A percentile compares a stretch with the other conserved stretches of the same genome.
phyloP scores from a whole-genome alignment of 2,329 filamentous ascomycete genomes.

The Pyrenochaeta sp. region DNA sequence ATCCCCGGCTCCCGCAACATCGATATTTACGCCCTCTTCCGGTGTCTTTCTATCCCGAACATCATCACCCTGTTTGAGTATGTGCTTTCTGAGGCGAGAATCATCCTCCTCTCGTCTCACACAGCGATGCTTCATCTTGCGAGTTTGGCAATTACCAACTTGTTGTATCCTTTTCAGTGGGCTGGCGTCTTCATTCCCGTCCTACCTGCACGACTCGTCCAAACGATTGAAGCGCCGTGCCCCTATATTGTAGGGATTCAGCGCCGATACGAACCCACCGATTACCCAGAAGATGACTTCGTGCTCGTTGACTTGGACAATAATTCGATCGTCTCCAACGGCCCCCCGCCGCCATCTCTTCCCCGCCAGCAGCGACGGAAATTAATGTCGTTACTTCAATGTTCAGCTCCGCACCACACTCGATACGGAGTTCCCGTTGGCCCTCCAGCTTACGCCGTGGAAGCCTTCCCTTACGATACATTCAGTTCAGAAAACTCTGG shows the following conservation, averaged over 20 bases:
- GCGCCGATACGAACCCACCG: constrained; percentile 83
- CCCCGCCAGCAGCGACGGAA: constrained; percentile 92
- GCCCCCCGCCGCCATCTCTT: constrained; percentile 75
- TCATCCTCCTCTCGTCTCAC: constrained; percentile 95
- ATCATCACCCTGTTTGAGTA: constrained; percentile 94
- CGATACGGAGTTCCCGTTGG: constrained; percentile 87
- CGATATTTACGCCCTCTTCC: constrained; percentile 92
- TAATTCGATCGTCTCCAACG: constrained; percentile 86
- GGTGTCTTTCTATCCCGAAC: constrained; percentile 88
- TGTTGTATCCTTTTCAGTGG: constrained; percentile 93
- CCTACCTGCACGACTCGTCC: constrained; percentile 84
- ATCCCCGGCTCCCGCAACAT: constrained; percentile 89
- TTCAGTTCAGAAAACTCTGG: constrained; percentile 87
- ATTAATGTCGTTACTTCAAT: constrained; percentile 83
- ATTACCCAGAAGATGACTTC: constrained; percentile 93
- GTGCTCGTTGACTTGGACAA: constrained; percentile 93
- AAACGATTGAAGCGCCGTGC: constrained; percentile 91
- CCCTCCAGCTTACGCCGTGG: constrained; percentile 89
- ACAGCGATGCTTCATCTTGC: constrained; percentile 96
- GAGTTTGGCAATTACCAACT: constrained; percentile 82
- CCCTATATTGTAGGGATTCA: constrained; percentile 98
- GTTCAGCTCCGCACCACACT: constrained; percentile 88
- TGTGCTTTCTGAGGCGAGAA: constrained; percentile 88
- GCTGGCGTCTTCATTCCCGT: constrained; percentile 93
- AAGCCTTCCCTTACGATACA: constrained; percentile 88